Evolutionary conservation across 2,329 filamentous ascomycete species (phyloP).

Genomic region (Fusarium sp.): DNA sequence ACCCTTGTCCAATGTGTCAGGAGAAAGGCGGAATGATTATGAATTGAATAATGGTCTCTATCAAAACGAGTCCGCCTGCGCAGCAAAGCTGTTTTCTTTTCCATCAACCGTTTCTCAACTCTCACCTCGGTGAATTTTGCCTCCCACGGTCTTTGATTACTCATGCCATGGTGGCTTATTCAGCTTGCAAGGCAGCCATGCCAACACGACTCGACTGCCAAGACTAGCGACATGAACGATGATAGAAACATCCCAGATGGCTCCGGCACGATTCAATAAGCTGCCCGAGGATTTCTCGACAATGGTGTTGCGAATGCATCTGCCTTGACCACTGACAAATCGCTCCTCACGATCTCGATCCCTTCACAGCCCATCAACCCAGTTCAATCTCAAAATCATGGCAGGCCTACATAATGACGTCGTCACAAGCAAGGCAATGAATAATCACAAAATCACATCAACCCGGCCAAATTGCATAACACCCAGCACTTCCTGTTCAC

Average conservation of each 20-base stretch:
- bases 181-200: neutral
- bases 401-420: neutral
- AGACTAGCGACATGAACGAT: neutral
- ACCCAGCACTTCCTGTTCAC: neutral
- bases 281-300: rapidly evolving
- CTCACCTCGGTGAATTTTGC: neutral
- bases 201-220: neutral
- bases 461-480: neutral
- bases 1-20: neutral
- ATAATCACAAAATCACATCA: neutral
- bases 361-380: neutral
- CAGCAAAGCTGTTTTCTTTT: neutral
- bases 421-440: neutral
- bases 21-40: neutral
- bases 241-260: neutral
- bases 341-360: neutral
- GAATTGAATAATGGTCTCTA: neutral
- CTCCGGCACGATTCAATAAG: neutral
- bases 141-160: neutral
- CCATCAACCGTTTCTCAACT: rapidly evolving
- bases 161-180: neutral
- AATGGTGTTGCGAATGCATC: neutral
- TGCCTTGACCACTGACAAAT: neutral
- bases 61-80: neutral
- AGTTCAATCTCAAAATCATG: neutral